Conservation (phyloP, 768 basidiomycete species). For the Rhodocollybia butyracea region DNA sequence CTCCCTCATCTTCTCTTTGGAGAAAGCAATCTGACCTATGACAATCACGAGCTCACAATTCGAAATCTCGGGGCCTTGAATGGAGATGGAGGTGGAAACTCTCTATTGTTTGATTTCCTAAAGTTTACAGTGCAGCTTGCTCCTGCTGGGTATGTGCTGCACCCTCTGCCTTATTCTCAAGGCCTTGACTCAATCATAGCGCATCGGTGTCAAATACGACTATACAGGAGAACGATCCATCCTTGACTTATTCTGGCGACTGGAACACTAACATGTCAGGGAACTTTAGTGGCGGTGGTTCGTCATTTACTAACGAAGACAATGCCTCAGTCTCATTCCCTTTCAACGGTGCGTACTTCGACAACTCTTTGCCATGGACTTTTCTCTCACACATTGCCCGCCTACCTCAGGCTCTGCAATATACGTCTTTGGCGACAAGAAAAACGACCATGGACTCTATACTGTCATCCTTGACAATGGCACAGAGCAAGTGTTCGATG, state of each 20-base stretch:
- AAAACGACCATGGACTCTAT: slow-evolving; percentile 46
- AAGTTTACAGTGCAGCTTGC: slow-evolving; percentile 40
- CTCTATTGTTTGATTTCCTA: slow-evolving; percentile 41
- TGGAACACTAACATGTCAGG: slow-evolving; percentile 43
- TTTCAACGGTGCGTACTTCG: slow-evolving; percentile 32
- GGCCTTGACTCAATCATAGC: slow-evolving; percentile 18
- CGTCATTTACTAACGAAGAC: slow-evolving; percentile 39
- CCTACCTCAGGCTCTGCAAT: slow-evolving; percentile 35
- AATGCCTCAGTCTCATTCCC: slow-evolving; percentile 35
- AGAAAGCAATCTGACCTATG: slow-evolving; percentile 33
- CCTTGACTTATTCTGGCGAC: slow-evolving; percentile 35
- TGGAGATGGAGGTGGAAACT: slow-evolving; percentile 31
- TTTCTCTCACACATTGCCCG: neutral
- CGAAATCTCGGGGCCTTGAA: slow-evolving; percentile 37
- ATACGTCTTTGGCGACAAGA: slow-evolving; percentile 47
- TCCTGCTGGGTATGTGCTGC: slow-evolving; percentile 35
- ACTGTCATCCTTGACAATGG: slow-evolving; percentile 35
- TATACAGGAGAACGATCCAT: slow-evolving; percentile 35
- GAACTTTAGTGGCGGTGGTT: slow-evolving; percentile 42
- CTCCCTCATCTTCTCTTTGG: slow-evolving; percentile 31
- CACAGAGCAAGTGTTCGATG: slow-evolving; percentile 30
- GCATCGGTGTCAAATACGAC: slow-evolving; percentile 40
- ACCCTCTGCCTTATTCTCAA: neutral
- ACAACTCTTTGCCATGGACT: neutral
- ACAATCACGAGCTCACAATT: slow-evolving; percentile 33